A percentile compares a stretch with the other conserved stretches of the same genome.
These are phyloP conservation scores for Cyberlindnera americana DNA, from an alignment of 805 yeast species.

Conservation along the genomic window DNA sequence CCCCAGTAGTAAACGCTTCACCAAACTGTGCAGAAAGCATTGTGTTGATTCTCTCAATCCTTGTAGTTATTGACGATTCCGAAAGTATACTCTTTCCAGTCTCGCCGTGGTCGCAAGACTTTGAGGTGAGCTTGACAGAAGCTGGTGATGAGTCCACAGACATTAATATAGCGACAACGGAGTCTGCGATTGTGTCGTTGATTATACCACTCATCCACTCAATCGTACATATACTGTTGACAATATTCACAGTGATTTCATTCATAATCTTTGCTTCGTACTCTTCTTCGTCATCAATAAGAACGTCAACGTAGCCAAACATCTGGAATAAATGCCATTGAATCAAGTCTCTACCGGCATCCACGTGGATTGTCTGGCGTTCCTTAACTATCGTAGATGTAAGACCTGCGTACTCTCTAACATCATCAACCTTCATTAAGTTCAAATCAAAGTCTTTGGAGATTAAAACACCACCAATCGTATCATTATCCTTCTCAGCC, in stretches of 20 bases:
- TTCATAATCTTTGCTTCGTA: slow-evolving; percentile 61
- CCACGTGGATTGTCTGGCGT: slow-evolving; percentile 70
- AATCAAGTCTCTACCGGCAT: slow-evolving; percentile 76
- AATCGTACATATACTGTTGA: slow-evolving; percentile 53
- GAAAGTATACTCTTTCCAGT: slow-evolving; percentile 23
- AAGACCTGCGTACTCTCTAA: slow-evolving; percentile 83
- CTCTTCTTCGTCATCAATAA: slow-evolving; percentile 51
- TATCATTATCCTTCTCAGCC: slow-evolving; percentile 40
- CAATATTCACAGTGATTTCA: slow-evolving; percentile 49
- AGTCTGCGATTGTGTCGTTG: slow-evolving; percentile 92
- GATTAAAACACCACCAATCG: slow-evolving; percentile 80
- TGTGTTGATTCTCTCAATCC: slow-evolving; percentile 53
- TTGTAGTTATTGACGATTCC: slow-evolving; percentile 33
- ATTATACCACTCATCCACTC: slow-evolving; percentile 90
- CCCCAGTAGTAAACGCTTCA: slow-evolving; percentile 49
- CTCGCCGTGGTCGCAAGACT: slow-evolving; percentile 45
- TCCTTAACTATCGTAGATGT: slow-evolving; percentile 84
- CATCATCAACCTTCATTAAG: slow-evolving; percentile 77
- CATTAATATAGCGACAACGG: slow-evolving; percentile 83
- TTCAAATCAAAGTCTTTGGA: slow-evolving; percentile 88
- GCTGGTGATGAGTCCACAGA: slow-evolving; percentile 95
- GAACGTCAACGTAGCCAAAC: slow-evolving; percentile 80
- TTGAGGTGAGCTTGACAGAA: slow-evolving; percentile 81
- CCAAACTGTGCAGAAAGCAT: slow-evolving; percentile 87
- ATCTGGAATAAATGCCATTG: slow-evolving; percentile 90